Conservation (phyloP, 805 yeast species). For the Wickerhamomyces sydowiorum region DNA sequence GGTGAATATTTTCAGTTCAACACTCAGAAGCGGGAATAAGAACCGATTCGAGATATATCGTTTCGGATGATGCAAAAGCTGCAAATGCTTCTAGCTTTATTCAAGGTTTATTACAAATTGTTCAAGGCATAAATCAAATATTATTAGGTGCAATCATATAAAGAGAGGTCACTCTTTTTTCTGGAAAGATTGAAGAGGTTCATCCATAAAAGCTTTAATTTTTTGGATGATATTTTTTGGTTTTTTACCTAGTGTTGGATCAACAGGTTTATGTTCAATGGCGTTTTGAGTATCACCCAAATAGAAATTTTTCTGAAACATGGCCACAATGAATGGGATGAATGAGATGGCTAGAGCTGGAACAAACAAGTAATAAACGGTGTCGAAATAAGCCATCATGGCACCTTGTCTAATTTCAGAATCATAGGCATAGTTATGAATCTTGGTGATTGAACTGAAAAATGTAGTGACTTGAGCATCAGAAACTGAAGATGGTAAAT, state of each 20-base stretch:
- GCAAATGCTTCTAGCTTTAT: too few species aligned
- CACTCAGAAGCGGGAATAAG: too few species aligned
- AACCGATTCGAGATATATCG: too few species aligned
- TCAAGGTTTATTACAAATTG: too few species aligned
- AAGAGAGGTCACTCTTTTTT: too few species aligned
- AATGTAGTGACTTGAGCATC: constrained; percentile 17
- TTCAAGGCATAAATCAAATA: too few species aligned
- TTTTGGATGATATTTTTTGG: neutral
- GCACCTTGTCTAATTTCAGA: constrained; percentile 27
- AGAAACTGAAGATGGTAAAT: constrained; percentile 21
- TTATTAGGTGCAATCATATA: too few species aligned
- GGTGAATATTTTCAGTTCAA: too few species aligned
- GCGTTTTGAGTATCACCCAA: constrained; percentile 32
- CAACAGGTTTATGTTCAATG: constrained; percentile 15
- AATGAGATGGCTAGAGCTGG: constrained; percentile 25
- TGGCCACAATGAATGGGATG: constrained; percentile 25
- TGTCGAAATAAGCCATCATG: constrained; percentile 27
- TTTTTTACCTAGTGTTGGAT: constrained; percentile 8
- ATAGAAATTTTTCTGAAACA: constrained; percentile 30
- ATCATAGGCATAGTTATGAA: constrained; percentile 22
- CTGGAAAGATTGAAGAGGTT: neutral
- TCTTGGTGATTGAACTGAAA: constrained; percentile 21
- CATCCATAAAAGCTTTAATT: neutral
- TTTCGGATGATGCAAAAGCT: too few species aligned
- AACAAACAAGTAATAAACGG: constrained; percentile 23